Evolutionary conservation across 495 filamentous ascomycete species (phyloP).

Genomic region (Penicillium longicatenatum): DNA sequence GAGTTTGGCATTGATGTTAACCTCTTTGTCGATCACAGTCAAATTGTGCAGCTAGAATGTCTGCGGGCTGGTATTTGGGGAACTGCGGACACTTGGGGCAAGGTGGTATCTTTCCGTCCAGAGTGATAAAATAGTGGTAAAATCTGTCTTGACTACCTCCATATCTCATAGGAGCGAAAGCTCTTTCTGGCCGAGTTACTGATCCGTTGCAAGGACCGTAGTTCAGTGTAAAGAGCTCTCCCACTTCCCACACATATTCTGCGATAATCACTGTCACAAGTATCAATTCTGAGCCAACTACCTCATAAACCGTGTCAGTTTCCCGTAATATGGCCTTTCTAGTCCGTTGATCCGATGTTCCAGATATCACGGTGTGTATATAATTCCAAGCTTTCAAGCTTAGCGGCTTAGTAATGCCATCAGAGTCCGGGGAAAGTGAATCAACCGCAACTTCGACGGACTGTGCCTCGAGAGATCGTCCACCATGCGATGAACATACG

Average conservation of each 20-base stretch:
- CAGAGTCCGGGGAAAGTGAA: conserved; percentile 24
- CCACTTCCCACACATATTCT: no score
- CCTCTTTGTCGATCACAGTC: conserved; percentile 61
- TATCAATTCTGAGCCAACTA: no score
- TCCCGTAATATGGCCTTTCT: no score
- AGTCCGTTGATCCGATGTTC: background rate
- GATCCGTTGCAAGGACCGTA: no score
- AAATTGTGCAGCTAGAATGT: conserved; percentile 60
- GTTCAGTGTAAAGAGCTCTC: no score
- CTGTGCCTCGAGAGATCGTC: background rate
- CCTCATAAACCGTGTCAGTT: no score
- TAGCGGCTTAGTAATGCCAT: background rate
- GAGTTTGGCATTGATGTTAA: conserved; percentile 64
- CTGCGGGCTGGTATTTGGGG: conserved; percentile 60
- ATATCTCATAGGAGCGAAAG: background rate
- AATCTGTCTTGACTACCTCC: no score
- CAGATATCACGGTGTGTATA: background rate
- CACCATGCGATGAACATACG: background rate
- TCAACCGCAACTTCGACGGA: conserved; percentile 2
- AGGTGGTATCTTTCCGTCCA: conserved; percentile 53
- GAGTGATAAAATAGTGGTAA: conserved; percentile 11
- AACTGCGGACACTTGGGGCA: conserved; percentile 58
- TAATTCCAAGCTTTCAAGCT: background rate
- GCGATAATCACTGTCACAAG: no score
- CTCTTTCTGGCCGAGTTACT: no score